These are phyloP conservation scores for Heritiera littoralis DNA, from an alignment of 345 rosid genomes.

Conservation along the genomic window DNA sequence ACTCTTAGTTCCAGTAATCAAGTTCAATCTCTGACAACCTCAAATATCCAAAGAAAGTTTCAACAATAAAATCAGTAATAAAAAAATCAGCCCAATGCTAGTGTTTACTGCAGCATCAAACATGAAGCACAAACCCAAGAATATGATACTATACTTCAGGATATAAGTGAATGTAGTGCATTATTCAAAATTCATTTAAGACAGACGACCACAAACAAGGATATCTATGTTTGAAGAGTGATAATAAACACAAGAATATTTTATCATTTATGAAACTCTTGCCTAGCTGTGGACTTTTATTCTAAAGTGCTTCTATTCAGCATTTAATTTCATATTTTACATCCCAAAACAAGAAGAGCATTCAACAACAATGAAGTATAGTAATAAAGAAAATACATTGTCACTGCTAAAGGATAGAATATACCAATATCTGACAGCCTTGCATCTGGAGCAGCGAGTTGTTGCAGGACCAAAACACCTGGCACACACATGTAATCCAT, in stretches of 20 bases:
- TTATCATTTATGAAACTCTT: slow-evolving; percentile 9
- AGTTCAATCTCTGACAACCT: background rate
- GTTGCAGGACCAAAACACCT: slow-evolving; percentile 67
- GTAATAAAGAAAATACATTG: background rate
- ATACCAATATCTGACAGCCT: slow-evolving; percentile 82
- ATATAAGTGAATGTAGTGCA: background rate
- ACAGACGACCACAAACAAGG: background rate
- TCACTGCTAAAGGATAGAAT: slow-evolving; percentile 21
- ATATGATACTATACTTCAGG: background rate
- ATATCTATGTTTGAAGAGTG: background rate
- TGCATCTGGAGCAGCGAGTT: slow-evolving; percentile 91
- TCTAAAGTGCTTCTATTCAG: background rate
- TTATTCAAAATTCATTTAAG: background rate
- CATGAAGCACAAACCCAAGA: background rate
- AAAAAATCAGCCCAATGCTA: background rate
- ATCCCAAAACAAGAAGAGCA: background rate
- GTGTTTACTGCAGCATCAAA: no score
- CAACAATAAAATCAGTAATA: background rate
- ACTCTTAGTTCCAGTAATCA: background rate
- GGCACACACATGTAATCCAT: slow-evolving; percentile 63
- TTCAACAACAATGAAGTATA: background rate
- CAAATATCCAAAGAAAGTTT: background rate
- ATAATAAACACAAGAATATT: background rate
- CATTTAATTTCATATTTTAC: slow-evolving; percentile 8
- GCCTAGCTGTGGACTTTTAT: background rate